These are phyloP conservation scores for Violaceomyces palustris DNA, from an alignment of 1,284 basidiomycete species.

Conservation along the genomic window DNA sequence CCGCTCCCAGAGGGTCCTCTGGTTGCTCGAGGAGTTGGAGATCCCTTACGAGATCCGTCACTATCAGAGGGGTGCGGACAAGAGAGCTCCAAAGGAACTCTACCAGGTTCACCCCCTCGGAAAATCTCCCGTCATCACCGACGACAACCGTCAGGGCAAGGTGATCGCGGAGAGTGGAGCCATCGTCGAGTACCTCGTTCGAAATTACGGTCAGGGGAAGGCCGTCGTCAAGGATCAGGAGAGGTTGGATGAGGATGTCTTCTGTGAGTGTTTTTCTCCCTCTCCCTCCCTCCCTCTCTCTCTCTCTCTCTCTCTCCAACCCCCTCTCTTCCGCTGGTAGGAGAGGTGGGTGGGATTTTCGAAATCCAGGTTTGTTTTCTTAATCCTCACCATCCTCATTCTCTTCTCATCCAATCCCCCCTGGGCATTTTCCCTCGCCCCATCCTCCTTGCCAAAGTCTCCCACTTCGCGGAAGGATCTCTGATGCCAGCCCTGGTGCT, in stretches of 20 bases:
- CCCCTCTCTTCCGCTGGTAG: not conserved
- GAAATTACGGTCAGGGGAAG: slow-evolving; percentile 41
- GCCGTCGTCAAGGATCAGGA: slow-evolving; percentile 24
- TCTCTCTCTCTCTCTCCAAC: not conserved
- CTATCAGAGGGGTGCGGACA: slow-evolving; percentile 36
- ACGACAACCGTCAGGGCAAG: slow-evolving; percentile 32
- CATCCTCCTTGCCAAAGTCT: slow-evolving; percentile 4
- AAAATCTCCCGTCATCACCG: slow-evolving; percentile 48
- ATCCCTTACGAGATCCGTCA: slow-evolving; percentile 46
- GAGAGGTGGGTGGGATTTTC: not conserved
- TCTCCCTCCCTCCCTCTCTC: not conserved
- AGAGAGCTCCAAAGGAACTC: slow-evolving; percentile 39
- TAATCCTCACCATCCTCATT: too few relatives aligned
- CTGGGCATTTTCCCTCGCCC: not conserved
- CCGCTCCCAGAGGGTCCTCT: slow-evolving; percentile 49
- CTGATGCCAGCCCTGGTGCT: slow-evolving; percentile 46
- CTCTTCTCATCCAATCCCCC: too few relatives aligned
- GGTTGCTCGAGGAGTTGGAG: slow-evolving; percentile 50
- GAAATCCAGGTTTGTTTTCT: not conserved
- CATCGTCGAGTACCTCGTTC: slow-evolving; percentile 50
- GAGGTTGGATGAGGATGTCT: slow-evolving; percentile 34
- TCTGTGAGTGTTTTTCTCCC: too few relatives aligned
- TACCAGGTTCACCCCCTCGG: slow-evolving; percentile 44
- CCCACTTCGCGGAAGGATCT: slow-evolving; percentile 47
- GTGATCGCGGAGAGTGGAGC: slow-evolving; percentile 49